Conservation (phyloP, 1,139 yeast species). For the Suhomyces coccinellae region DNA sequence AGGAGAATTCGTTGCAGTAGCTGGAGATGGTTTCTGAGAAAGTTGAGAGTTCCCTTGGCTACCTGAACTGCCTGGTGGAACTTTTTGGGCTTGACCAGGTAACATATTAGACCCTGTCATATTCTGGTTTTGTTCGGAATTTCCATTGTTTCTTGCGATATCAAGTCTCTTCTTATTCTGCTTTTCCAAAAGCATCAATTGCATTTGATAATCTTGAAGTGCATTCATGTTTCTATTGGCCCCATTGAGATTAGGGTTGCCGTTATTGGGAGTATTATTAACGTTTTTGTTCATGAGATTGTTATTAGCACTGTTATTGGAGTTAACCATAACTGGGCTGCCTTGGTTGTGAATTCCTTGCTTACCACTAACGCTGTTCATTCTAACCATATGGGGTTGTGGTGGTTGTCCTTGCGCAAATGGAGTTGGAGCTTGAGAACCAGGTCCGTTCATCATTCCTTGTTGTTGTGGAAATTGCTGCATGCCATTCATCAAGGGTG, state of each 20-base stretch:
- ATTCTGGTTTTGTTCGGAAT: conserved; percentile 14
- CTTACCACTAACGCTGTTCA: conserved; percentile 17
- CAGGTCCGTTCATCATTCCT: conserved; percentile 9
- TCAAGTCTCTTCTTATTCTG: conserved; percentile 67
- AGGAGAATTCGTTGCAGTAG: conserved; percentile 32
- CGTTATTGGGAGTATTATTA: conserved; percentile 8
- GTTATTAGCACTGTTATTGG: conserved; percentile 7
- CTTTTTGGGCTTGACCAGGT: conserved; percentile 20
- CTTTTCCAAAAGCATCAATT: conserved; percentile 66
- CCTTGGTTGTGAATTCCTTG: conserved; percentile 12
- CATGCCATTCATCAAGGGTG: conserved; percentile 19
- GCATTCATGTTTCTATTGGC: conserved; percentile 40
- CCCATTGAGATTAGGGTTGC: conserved; percentile 8
- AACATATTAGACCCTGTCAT: conserved; percentile 24
- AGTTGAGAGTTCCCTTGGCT: conserved; percentile 5
- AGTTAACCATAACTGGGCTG: conserved; percentile 13
- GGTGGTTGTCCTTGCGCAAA: conserved; percentile 13
- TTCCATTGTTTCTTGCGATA: conserved; percentile 44
- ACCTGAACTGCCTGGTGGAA: conserved; percentile 1
- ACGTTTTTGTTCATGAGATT: conserved; percentile 8
- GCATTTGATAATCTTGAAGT: conserved; percentile 75
- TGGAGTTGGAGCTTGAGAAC: conserved; percentile 9
- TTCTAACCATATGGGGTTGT: conserved; percentile 18
- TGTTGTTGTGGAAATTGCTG: conserved; percentile 21
- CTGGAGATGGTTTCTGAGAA: conserved; percentile 30